Percentiles rank a stretch among this genome's conserved stretches.
Evolutionary conservation across 2,329 filamentous ascomycete species (phyloP).

Genomic region (Fusarium sp.): DNA sequence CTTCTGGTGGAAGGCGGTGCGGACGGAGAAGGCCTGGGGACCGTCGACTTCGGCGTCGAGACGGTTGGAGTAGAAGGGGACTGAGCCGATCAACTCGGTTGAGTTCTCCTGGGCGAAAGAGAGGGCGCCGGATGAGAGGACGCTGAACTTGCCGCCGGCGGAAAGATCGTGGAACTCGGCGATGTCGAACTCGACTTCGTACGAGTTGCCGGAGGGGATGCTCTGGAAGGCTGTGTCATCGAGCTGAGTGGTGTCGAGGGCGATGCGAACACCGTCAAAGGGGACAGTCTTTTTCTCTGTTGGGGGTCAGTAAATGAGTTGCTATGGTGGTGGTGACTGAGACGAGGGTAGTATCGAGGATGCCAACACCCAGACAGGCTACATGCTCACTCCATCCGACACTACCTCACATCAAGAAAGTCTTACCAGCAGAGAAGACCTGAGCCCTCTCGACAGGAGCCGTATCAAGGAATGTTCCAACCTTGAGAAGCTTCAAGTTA

Average conservation of each 20-base stretch:
- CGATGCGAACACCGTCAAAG: constrained; percentile 64
- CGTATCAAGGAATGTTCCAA: constrained; percentile 62
- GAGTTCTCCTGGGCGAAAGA: constrained; percentile 62
- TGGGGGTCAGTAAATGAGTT: background rate
- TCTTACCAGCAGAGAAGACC: constrained; percentile 57
- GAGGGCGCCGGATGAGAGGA: constrained; percentile 65
- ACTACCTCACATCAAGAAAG: too few relatives aligned
- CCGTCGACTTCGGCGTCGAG: constrained; percentile 67
- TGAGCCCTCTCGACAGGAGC: constrained; percentile 63
- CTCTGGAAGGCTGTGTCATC: constrained; percentile 59
- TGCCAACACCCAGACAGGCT: background rate
- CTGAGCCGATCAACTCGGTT: constrained; percentile 62
- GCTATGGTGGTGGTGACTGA: background rate
- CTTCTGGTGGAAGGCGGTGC: constrained; percentile 58
- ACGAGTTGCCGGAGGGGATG: constrained; percentile 58
- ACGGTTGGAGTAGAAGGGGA: constrained; percentile 68
- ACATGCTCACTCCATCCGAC: background rate
- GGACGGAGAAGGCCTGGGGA: constrained; percentile 59
- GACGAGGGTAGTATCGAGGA: background rate
- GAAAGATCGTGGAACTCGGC: constrained; percentile 64
- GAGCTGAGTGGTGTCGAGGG: constrained; percentile 56
- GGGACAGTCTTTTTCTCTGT: constrained; percentile 52
- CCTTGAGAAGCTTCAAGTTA: constrained; percentile 61
- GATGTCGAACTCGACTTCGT: constrained; percentile 63
- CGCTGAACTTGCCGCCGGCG: constrained; percentile 62